phyloP scores from a whole-genome alignment of 805 yeast genomes.

The Kuraishia capsulata region DNA sequence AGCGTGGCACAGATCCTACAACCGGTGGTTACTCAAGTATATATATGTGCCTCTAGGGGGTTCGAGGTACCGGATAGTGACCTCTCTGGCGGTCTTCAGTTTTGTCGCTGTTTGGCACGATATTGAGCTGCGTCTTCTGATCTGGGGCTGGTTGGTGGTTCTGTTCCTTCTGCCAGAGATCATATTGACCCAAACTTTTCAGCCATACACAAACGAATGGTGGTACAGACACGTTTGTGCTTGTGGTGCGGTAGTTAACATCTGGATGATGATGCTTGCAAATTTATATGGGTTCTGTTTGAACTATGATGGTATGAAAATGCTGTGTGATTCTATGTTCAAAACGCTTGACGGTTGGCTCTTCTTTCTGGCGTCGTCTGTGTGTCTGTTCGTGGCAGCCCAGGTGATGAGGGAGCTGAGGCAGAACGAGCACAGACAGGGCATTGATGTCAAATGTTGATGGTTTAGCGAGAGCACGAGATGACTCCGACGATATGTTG shows the following conservation, averaged over 20 bases:
- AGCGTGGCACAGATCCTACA: constrained; percentile 95
- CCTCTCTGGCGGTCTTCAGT: constrained; percentile 78
- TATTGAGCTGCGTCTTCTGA: constrained; percentile 70
- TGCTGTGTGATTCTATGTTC: constrained; percentile 61
- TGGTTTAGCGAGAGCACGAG: too few species aligned
- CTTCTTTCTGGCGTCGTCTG: constrained; percentile 53
- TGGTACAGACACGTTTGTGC: constrained; percentile 84
- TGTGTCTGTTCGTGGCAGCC: constrained; percentile 68
- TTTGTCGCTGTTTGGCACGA: constrained; percentile 99
- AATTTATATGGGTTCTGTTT: constrained; percentile 91
- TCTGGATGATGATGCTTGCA: constrained; percentile 98
- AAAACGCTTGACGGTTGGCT: constrained; percentile 59
- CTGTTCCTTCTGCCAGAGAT: constrained; percentile 83
- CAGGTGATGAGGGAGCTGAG: constrained; percentile 94
- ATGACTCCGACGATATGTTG: neutral
- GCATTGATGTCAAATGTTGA: constrained; percentile 73
- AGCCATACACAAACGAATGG: constrained; percentile 27
- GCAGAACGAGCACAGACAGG: constrained; percentile 75
- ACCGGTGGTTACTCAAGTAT: constrained; percentile 84
- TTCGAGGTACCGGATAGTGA: constrained; percentile 55
- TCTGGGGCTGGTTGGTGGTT: constrained; percentile 97
- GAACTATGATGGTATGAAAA: constrained; percentile 76
- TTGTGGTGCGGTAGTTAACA: constrained; percentile 77
- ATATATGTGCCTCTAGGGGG: constrained; percentile 92
- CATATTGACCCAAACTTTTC: constrained; percentile 38